These are phyloP conservation scores for Durusdinium trenchii DNA, from an alignment of 73 alveolate genomes.

Conservation along the genomic window DNA sequence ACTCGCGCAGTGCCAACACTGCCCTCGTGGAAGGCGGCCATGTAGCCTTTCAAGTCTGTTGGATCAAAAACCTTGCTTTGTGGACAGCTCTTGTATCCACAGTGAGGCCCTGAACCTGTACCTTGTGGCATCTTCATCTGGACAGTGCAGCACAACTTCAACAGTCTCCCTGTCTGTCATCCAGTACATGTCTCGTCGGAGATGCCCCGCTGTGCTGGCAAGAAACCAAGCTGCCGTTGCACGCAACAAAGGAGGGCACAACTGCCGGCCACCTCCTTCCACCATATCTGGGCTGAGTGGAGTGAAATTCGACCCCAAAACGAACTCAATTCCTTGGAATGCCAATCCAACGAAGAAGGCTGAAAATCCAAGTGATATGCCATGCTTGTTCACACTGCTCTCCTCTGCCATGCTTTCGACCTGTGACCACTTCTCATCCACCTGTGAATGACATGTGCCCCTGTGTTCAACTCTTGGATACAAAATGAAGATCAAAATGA, in stretches of 20 bases:
- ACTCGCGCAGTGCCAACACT: constrained; percentile 41
- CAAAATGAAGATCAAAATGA: background rate
- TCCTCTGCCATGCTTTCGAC: constrained; percentile 35
- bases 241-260: constrained; percentile 84
- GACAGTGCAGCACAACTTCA: too few relatives aligned
- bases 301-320: background rate
- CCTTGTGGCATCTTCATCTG: background rate
- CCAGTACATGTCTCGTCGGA: too few relatives aligned
- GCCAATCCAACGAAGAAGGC: too few relatives aligned
- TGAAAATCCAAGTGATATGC: background rate
- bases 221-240: constrained; percentile 79
- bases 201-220: too few relatives aligned
- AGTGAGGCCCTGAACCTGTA: background rate
- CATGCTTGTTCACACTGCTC: background rate
- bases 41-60: constrained; percentile 43
- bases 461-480: background rate
- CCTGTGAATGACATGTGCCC: too few relatives aligned
- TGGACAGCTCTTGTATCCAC: too few relatives aligned
- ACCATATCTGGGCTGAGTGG: background rate
- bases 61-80: too few relatives aligned
- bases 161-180: too few relatives aligned
- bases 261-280: constrained; percentile 27
- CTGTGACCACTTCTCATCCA: constrained; percentile 65
- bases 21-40: constrained; percentile 90
- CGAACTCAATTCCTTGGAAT: too few relatives aligned